These are phyloP conservation scores for Paraphoma sp. DNA, from an alignment of 2,329 filamentous ascomycete genomes.

Conservation along the genomic window DNA sequence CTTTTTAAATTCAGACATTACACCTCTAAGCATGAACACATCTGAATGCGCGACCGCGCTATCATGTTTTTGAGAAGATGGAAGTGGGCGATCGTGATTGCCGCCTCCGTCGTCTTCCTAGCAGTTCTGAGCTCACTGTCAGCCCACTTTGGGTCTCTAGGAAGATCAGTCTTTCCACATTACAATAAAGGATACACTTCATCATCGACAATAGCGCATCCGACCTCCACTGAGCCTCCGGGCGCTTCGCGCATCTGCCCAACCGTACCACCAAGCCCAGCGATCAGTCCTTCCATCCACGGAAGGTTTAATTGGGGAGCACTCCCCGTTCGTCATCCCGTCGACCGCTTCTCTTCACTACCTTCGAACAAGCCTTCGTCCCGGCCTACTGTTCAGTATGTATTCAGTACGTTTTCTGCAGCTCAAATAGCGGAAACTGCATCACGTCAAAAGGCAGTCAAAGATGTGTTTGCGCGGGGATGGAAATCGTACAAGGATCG, in stretches of 20 bases:
- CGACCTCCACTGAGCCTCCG: neutral
- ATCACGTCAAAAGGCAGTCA: conserved; percentile 52
- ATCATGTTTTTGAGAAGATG: conserved; percentile 19
- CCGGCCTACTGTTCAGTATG: conserved; percentile 9
- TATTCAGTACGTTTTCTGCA: conserved; percentile 4
- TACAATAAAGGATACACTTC: conserved; percentile 1
- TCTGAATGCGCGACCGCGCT: conserved; percentile 4
- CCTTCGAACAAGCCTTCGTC: conserved; percentile 4
- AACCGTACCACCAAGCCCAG: conserved; percentile 12
- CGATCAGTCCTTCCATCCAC: conserved; percentile 14
- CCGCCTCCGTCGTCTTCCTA: conserved; percentile 8
- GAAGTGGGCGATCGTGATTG: conserved; percentile 17
- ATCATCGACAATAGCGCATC: neutral
- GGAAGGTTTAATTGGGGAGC: conserved; percentile 22
- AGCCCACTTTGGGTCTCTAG: conserved; percentile 10
- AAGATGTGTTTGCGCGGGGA: conserved; percentile 39
- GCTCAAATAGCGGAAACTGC: neutral
- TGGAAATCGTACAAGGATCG: conserved; percentile 59
- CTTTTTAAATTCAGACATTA: too few relatives aligned
- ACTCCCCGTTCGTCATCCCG: conserved; percentile 11
- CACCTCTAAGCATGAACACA: too few relatives aligned
- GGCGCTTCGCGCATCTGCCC: conserved; percentile 14
- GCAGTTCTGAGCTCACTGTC: conserved; percentile 14
- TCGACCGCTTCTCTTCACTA: conserved; percentile 12
- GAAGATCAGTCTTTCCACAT: conserved; percentile 4